These are phyloP conservation scores for Moesziomyces sp. DNA, from an alignment of 1,284 basidiomycete species.

Conservation along the genomic window DNA sequence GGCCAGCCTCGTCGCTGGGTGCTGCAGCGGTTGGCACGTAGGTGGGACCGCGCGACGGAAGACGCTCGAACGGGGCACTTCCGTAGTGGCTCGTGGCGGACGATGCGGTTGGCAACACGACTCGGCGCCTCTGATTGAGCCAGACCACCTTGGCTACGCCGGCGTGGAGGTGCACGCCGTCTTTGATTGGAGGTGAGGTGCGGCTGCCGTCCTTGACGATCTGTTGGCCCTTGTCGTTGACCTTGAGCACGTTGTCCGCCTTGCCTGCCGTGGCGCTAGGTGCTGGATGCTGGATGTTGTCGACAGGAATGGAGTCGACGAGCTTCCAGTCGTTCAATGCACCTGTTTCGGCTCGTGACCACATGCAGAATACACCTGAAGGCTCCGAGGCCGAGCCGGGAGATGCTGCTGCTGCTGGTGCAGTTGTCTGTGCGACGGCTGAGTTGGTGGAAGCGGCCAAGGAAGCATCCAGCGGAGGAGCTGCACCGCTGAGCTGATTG, in stretches of 20 bases:
- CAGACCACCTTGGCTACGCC: conserved; percentile 25
- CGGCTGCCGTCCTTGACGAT: conserved; percentile 10
- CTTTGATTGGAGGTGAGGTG: conserved; percentile 6
- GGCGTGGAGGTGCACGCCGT: conserved; percentile 13
- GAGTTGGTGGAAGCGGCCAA: neutral
- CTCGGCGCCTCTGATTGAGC: conserved; percentile 35
- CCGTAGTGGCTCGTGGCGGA: conserved; percentile 22
- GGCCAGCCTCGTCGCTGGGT: conserved; percentile 14
- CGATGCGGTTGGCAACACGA: conserved; percentile 16
- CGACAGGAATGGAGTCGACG: conserved; percentile 17
- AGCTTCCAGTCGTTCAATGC: conserved; percentile 45
- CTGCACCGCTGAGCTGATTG: conserved; percentile 3
- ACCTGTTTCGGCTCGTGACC: conserved; percentile 41
- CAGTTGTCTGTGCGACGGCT: neutral
- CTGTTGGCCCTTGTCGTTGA: conserved; percentile 34
- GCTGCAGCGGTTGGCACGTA: conserved; percentile 4
- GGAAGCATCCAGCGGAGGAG: neutral
- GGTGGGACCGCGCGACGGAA: conserved; percentile 25
- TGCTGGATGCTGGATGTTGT: neutral
- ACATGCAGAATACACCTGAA: conserved; percentile 29
- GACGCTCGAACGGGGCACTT: conserved; percentile 19
- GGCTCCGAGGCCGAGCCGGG: neutral
- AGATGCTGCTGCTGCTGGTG: neutral
- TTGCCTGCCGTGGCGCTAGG: neutral
- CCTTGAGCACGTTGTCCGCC: conserved; percentile 40